Evolutionary conservation across 192 early-diverging fungal genomes (phyloP).

Genomic region (Coemansia asiatica): DNA sequence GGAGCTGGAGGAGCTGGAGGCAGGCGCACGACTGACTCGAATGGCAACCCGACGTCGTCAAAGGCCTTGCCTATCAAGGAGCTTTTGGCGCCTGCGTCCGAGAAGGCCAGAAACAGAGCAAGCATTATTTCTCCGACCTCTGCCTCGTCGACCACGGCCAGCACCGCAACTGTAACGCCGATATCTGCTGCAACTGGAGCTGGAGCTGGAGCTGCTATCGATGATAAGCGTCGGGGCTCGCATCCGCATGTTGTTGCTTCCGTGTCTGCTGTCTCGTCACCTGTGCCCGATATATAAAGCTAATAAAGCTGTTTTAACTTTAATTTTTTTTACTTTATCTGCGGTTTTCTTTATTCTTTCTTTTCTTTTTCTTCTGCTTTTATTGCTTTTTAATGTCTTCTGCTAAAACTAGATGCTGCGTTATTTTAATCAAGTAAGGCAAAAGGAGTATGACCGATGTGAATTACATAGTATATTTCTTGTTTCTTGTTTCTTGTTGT

Average conservation of each 20-base stretch:
- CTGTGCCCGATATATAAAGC: neutral
- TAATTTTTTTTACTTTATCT: neutral
- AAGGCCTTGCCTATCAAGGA: constrained; percentile 54
- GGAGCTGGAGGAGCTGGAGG: too few species aligned
- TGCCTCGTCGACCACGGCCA: constrained; percentile 16
- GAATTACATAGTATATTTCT: too few species aligned
- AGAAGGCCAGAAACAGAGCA: constrained; percentile 45
- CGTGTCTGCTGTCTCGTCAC: constrained; percentile 4
- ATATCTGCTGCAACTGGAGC: neutral
- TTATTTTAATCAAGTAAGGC: too few species aligned
- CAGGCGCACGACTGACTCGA: constrained; percentile 18
- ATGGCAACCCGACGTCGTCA: constrained; percentile 37
- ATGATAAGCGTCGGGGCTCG: constrained; percentile 10
- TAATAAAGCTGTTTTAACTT: neutral
- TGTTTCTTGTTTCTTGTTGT: too few species aligned
- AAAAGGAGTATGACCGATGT: too few species aligned
- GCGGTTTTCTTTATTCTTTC: neutral
- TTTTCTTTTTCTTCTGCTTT: neutral
- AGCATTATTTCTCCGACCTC: constrained; percentile 36
- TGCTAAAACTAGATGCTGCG: too few species aligned
- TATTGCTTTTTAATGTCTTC: too few species aligned
- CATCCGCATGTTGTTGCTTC: constrained; percentile 7
- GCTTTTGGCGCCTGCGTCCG: constrained; percentile 48
- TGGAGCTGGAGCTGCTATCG: neutral
- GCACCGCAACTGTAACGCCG: constrained; percentile 13